Base-by-base conservation (phyloP, 2,329 filamentous ascomycete species). In the Arthrobotrys iridis region DNA sequence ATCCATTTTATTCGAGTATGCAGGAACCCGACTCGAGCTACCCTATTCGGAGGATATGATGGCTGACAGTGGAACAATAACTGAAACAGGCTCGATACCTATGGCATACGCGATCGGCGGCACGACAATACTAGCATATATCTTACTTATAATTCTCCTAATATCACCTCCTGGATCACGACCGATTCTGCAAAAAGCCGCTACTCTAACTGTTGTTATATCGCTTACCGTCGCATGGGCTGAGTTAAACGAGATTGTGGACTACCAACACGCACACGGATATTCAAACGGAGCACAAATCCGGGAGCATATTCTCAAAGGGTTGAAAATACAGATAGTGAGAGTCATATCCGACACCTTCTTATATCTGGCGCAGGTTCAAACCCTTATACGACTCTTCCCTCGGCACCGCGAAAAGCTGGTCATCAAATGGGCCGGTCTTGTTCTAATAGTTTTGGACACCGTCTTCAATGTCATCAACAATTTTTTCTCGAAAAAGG, bases 361-460 rank as follows among this genome's bases (percentile, higher is more conserved):
- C 82, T 86, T 99, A 28, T 98, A 95, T 94, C 88, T 99, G 40
- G 95, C 95, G 0, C 95, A 99, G 83, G 94, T 96, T 0, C 95
- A 99, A 83, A 99, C 95, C 0, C 84, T 99, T 70, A 98, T 98
- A 79, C 91, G 95, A 62, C 86, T 99, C 0, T 99, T 99, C 79
- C 95, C 95, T 5, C 92, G 95, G 33, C 94, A 98, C 80, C 92
- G 96, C 80, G 95, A 99, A 83, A 98, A 98, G 83, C 90, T 98
- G 60, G 92, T 98, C 78, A 99, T 99, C 83, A 98, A 98, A 84
- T 99, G 94, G 94, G 93, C 94, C 13, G 95, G 94, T 0, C 97
- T 98, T 81, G 93, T 91, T 2, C 87, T 99, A 68, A 97, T 99
- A 80, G 88, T 93, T 0, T 86, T 97, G 73, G 94, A 98, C 81